Conservation (phyloP, 1,139 yeast species). For the Kurtzmaniella quercitrusa region DNA sequence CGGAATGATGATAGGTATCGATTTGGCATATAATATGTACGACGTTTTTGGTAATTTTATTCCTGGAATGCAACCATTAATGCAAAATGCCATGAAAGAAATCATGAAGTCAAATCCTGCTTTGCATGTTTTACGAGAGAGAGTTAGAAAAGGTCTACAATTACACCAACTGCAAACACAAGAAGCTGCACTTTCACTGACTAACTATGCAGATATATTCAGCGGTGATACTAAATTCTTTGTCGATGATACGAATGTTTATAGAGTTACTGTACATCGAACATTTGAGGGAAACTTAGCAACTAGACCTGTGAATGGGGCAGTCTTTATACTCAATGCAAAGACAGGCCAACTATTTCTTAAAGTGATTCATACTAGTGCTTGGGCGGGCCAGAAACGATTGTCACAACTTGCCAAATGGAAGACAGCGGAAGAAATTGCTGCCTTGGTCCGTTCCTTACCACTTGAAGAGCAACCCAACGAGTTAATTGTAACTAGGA, state of each 20-base stretch:
- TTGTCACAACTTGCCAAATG: constrained; percentile 92
- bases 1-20: constrained; percentile 87
- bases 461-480: constrained; percentile 95
- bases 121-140: constrained; percentile 81
- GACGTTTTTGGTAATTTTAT: constrained; percentile 98
- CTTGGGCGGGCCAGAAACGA: constrained; percentile 97
- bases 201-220: constrained; percentile 86
- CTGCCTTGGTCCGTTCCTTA: constrained; percentile 81
- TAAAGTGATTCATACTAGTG: constrained; percentile 88
- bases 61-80: constrained; percentile 84
- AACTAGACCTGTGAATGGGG: constrained; percentile 92
- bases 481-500: constrained; percentile 84
- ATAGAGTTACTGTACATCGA: constrained; percentile 87
- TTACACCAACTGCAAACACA: constrained; percentile 91
- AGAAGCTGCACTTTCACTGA: constrained; percentile 85
- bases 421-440: constrained; percentile 98
- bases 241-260: constrained; percentile 90
- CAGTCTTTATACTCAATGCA: constrained; percentile 85
- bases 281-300: constrained; percentile 93
- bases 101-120: constrained; percentile 97
- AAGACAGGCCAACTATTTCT: constrained; percentile 83
- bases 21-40: constrained; percentile 91
- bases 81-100: constrained; percentile 90
- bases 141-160: constrained; percentile 91
- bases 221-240: constrained; percentile 79